A percentile compares a stretch with the other conserved stretches of the same genome.
Conservation (phyloP, 805 yeast genomes). For the Candida succiphila region DNA sequence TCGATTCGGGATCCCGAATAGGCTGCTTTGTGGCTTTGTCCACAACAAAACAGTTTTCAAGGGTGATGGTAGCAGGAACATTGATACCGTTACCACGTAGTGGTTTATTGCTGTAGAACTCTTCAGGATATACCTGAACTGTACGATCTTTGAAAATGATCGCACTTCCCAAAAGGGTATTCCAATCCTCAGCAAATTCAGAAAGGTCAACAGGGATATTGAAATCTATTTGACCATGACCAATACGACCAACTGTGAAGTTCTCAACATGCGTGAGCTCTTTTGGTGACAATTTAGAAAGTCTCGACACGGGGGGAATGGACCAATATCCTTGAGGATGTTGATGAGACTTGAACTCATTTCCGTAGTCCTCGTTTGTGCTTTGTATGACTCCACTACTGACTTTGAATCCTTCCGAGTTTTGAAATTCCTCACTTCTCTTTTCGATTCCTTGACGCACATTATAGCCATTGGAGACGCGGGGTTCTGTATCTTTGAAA, state of each 20-base stretch:
- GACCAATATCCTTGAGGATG: constrained; percentile 52
- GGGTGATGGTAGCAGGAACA: constrained; percentile 65
- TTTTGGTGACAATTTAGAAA: constrained; percentile 31
- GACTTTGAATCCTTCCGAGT: not conserved
- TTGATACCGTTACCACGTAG: constrained; percentile 60
- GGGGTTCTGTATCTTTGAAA: not conserved
- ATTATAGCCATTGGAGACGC: not conserved
- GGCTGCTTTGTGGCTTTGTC: constrained; percentile 14
- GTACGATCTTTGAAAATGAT: constrained; percentile 38
- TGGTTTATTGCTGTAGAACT: constrained; percentile 32
- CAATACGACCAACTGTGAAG: constrained; percentile 60
- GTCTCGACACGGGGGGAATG: constrained; percentile 47
- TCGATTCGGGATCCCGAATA: constrained; percentile 22
- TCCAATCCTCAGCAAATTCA: constrained; percentile 32
- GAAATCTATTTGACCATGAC: constrained; percentile 60
- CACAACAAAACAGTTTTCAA: constrained; percentile 51
- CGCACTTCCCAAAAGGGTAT: constrained; percentile 28
- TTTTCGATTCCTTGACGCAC: not conserved
- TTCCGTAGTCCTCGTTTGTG: too few species aligned
- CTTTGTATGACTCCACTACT: not conserved
- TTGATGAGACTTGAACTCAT: not conserved
- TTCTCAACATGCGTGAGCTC: constrained; percentile 47
- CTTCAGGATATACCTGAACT: constrained; percentile 56
- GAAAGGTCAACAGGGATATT: constrained; percentile 61
- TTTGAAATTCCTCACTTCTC: not conserved